A percentile compares a stretch with the other conserved stretches of the same genome.
Conservation (phyloP, 1,139 yeast species). For the Candida tropicalis region DNA sequence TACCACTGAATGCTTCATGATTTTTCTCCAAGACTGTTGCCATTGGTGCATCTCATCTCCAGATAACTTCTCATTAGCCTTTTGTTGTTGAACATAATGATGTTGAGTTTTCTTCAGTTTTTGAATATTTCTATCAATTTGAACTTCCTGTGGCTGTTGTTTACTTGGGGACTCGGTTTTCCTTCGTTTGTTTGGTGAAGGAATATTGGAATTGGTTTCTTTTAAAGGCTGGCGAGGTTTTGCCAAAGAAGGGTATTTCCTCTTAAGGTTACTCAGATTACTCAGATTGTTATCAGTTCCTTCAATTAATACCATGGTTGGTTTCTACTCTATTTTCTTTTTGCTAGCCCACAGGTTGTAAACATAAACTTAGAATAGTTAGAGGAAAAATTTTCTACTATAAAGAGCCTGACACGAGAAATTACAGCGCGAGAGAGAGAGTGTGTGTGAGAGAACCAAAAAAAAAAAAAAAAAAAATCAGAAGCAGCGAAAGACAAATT, state of each 20-base stretch:
- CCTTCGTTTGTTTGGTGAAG: constrained; percentile 30
- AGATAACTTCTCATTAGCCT: constrained; percentile 29
- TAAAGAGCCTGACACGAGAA: background rate
- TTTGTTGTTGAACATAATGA: constrained; percentile 13
- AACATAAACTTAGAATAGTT: background rate
- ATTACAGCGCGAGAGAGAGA: background rate
- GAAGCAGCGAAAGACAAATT: too few relatives aligned
- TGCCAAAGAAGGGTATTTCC: constrained; percentile 17
- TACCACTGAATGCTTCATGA: constrained; percentile 72
- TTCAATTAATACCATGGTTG: background rate
- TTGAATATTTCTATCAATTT: background rate
- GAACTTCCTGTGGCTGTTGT: constrained; percentile 6
- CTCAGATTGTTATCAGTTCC: constrained; percentile 1
- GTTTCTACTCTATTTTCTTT: background rate
- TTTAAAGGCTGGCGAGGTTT: constrained; percentile 41
- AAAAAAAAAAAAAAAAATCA: background rate
- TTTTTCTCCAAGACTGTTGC: constrained; percentile 81
- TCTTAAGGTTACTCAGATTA: constrained; percentile 12
- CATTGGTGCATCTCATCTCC: constrained; percentile 65
- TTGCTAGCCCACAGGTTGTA: background rate
- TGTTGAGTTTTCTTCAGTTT: constrained; percentile 8
- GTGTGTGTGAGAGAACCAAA: constrained; percentile 1
- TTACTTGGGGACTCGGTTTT: constrained; percentile 6
- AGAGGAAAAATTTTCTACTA: constrained; percentile 1
- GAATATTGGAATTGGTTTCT: constrained; percentile 46